Evolutionary conservation across 1,139 yeast species (phyloP), one percentile per base, ranked within the genome.

Genomic region (Meyerozyma carpophila): DNA sequence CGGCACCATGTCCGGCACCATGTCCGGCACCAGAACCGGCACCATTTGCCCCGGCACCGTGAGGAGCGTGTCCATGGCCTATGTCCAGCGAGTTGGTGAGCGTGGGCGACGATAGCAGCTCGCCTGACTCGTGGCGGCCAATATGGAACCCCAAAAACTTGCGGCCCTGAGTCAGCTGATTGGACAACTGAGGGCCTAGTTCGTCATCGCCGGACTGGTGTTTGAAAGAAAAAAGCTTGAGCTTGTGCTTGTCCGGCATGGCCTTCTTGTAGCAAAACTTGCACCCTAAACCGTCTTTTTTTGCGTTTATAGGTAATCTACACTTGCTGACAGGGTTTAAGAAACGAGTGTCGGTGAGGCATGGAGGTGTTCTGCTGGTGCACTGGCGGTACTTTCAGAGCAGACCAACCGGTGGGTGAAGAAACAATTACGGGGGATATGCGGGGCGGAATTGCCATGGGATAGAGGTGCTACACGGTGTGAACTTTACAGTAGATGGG

Each of bases 191-290:
- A 25, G 41, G 39, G 34, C 41, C 37, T 32, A 43, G 45, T 16
- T 41, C 41, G 25, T 48, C 49, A 7, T 37, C 44, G 2, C 39
- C 36, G 36, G 43, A 40, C 21, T 40, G 37, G 32, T 43, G 50
- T 47, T 64, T 65, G 51, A 68, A 66, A 40, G 59, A 53, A 47
- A 69, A 67, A 42, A 73, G 57, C 59, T 72, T 70, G 55, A 70
- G 61, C 51, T 70, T 71, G 55, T 70, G 77, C 61, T 68, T 69
- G 50, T 73, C 78, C 37, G 77, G 77, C 78, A 73, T 71, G 40
- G 40, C 16, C 20, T 5, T 9, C 34, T 25, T 11, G 37, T 24
- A 8, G 32, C 26, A 16, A 18, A 20, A 3, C 11, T 18, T 32
- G 26, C 36, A 16, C 34, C 37, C 21, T 5, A 32, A 43, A 34